These are phyloP conservation scores for Thielaviopsis cerberus DNA, from an alignment of 2,329 filamentous ascomycete genomes.

Conservation along the genomic window DNA sequence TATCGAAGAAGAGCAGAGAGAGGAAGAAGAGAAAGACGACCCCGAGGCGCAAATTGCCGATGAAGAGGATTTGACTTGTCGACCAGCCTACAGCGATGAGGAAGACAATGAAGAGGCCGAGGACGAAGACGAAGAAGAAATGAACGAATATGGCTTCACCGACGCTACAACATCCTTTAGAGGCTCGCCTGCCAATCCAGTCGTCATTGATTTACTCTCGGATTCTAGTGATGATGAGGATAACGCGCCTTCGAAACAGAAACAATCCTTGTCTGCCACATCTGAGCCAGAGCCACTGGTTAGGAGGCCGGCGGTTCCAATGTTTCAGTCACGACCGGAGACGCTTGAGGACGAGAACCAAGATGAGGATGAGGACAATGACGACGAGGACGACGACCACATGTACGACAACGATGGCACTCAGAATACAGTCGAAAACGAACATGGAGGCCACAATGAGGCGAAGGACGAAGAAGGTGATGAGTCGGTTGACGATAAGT, in stretches of 20 bases:
- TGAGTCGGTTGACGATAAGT: not conserved
- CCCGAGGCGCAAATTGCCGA: conserved; percentile 5
- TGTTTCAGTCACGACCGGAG: not conserved
- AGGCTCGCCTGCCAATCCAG: no score
- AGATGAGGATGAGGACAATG: conserved; percentile 1
- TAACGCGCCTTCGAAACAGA: not conserved
- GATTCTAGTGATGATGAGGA: conserved; percentile 24
- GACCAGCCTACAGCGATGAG: not conserved
- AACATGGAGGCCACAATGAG: conserved; percentile 3
- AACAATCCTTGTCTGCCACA: not conserved
- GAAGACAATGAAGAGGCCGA: conserved; percentile 6
- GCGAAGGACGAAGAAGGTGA: conserved; percentile 1
- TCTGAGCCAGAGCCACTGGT: not conserved
- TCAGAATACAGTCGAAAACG: conserved; percentile 1
- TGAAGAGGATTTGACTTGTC: conserved; percentile 5
- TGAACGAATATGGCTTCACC: not conserved
- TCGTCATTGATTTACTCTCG: conserved; percentile 29
- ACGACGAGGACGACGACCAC: no score
- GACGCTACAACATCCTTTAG: conserved; percentile 13
- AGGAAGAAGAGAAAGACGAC: not conserved
- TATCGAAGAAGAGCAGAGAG: conserved; percentile 5
- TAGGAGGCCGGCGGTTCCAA: not conserved
- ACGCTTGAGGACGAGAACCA: conserved; percentile 2
- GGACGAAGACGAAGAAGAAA: conserved; percentile 1
- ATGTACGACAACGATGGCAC: no score